Percentiles rank a stretch among this genome's conserved stretches.
phyloP scores from a whole-genome alignment of 2,329 filamentous ascomycete genomes.

The Cladosporium sp. region DNA sequence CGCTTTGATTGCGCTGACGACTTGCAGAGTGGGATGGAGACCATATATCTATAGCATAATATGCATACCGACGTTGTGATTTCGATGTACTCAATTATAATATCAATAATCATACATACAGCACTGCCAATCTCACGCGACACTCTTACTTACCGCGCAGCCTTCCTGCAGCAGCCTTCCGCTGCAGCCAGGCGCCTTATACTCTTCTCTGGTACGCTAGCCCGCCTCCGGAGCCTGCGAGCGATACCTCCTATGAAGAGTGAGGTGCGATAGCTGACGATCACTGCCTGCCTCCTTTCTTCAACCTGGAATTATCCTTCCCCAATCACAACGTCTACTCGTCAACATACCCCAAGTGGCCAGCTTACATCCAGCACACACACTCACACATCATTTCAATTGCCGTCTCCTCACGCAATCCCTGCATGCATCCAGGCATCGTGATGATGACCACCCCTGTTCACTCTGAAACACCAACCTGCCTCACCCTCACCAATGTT shows the following conservation, averaged over 20 bases:
- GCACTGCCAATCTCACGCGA: too few relatives aligned
- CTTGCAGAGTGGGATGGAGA: too few relatives aligned
- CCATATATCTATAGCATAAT: too few relatives aligned
- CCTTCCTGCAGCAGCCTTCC: neutral
- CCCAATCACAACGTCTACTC: neutral
- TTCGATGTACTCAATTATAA: too few relatives aligned
- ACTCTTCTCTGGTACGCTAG: neutral
- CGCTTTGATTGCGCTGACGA: too few relatives aligned
- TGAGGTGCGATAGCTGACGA: neutral
- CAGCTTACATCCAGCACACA: neutral
- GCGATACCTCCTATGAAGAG: neutral
- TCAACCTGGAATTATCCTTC: neutral
- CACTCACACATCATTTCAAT: neutral
- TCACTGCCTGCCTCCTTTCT: neutral
- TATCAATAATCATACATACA: too few relatives aligned
- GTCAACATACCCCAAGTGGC: neutral
- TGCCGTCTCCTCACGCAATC: neutral
- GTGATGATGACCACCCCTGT: constrained; percentile 1
- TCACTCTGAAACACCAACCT: constrained; percentile 11
- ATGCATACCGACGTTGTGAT: too few relatives aligned
- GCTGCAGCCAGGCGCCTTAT: neutral
- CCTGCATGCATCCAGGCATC: neutral
- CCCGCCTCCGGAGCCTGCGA: neutral
- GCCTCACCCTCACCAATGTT: neutral
- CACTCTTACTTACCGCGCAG: neutral